Percentiles rank a stretch among this genome's conserved stretches.
Evolutionary conservation across 1,139 yeast species (phyloP).

Genomic region (Suhomyces chickasaworum): DNA sequence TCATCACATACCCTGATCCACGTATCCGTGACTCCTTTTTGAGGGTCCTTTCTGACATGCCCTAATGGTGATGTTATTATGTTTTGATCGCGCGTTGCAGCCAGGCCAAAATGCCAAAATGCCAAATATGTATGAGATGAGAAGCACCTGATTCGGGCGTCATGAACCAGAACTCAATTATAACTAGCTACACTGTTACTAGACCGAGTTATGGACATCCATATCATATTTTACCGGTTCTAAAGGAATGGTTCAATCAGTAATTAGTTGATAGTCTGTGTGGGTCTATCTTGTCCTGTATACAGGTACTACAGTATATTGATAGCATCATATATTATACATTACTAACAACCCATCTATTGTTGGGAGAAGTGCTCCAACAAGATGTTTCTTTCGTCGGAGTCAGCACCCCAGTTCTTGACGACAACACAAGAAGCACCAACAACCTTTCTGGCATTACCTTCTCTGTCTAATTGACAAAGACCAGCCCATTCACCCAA

Average conservation of each 20-base stretch:
- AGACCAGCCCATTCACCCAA: slow-evolving; percentile 99
- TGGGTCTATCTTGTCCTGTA: too few relatives aligned
- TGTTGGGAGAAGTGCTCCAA: slow-evolving; percentile 96
- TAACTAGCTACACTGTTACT: too few relatives aligned
- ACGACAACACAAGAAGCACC: slow-evolving; percentile 99
- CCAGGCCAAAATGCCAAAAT: too few relatives aligned
- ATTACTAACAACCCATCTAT: slow-evolving; percentile 35
- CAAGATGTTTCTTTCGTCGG: slow-evolving; percentile 96
- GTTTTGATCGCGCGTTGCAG: slow-evolving; percentile 9
- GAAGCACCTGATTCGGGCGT: neutral
- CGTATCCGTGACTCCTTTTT: slow-evolving; percentile 33
- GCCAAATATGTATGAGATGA: neutral
- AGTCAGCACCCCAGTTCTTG: slow-evolving; percentile 99
- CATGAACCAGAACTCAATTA: neutral
- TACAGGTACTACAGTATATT: slow-evolving; percentile 1
- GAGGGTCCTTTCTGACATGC: slow-evolving; percentile 10
- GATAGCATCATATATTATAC: slow-evolving; percentile 12
- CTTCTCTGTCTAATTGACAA: slow-evolving; percentile 99
- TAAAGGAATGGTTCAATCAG: too few relatives aligned
- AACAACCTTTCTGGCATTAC: slow-evolving; percentile 99
- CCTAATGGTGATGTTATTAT: neutral
- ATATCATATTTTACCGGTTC: too few relatives aligned
- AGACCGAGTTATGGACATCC: too few relatives aligned
- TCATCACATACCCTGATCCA: slow-evolving; percentile 44
- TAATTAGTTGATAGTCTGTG: too few relatives aligned